Conservation (phyloP, 306 rosid species). For the Glycyrrhiza uralensis region DNA sequence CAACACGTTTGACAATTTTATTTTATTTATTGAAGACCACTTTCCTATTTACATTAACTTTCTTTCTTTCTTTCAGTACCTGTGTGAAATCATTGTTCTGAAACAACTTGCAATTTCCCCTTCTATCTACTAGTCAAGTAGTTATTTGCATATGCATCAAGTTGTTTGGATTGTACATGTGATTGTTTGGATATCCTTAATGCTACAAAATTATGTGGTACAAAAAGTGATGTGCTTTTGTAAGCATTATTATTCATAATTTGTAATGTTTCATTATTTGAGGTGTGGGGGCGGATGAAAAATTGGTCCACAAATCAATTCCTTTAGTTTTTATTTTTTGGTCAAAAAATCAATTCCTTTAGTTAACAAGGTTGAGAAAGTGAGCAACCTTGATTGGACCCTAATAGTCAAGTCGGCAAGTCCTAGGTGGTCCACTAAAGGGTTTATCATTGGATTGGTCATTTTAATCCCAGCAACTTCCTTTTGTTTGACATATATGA, state of each 20-base stretch:
- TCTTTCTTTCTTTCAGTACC: too few relatives aligned
- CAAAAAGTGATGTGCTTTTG: not conserved
- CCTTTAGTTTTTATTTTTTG: not conserved
- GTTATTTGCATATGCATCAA: too few relatives aligned
- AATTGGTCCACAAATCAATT: conserved; percentile 10
- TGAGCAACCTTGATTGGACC: not conserved
- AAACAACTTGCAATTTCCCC: too few relatives aligned
- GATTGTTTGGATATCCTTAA: not conserved
- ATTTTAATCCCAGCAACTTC: not conserved
- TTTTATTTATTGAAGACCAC: too few relatives aligned
- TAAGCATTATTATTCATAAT: not conserved
- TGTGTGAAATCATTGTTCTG: too few relatives aligned
- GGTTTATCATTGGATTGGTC: not conserved
- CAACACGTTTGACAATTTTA: not conserved
- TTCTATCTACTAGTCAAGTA: too few relatives aligned
- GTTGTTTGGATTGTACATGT: not conserved
- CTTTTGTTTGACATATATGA: not conserved
- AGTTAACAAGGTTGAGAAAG: not conserved
- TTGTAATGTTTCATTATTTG: not conserved
- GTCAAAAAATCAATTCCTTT: conserved; percentile 5
- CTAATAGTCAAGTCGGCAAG: not conserved
- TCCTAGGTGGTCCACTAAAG: not conserved
- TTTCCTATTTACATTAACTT: too few relatives aligned
- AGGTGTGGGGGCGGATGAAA: not conserved
- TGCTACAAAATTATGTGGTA: not conserved